phyloP scores from a whole-genome alignment of 139 green algal genomes.

The Chlorella ohadii region DNA sequence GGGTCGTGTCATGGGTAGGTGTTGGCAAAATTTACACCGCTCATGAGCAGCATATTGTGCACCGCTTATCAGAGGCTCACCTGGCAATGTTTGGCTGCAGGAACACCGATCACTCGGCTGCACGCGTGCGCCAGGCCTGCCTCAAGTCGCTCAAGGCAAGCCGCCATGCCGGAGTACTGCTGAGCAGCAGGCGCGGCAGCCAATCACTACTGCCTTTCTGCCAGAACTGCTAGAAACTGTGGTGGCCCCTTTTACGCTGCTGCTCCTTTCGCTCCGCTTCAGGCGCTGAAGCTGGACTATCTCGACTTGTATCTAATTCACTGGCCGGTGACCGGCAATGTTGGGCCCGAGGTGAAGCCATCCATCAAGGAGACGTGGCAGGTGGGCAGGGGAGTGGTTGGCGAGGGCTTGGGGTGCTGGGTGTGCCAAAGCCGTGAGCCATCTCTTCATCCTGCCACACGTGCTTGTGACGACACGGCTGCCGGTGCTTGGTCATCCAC shows the following conservation, averaged over 20 bases:
- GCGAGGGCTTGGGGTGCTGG: too few relatives aligned
- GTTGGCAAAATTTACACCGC: too few relatives aligned
- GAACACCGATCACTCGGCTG: constrained; percentile 46
- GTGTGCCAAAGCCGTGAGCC: too few relatives aligned
- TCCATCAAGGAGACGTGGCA: constrained; percentile 54
- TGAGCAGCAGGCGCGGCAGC: too few relatives aligned
- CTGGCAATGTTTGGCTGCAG: too few relatives aligned
- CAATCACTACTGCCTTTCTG: too few relatives aligned
- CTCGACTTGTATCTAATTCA: constrained; percentile 89
- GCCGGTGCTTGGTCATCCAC: too few relatives aligned
- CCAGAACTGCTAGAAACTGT: too few relatives aligned
- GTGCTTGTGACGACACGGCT: too few relatives aligned
- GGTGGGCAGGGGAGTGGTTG: background rate
- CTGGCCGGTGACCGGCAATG: constrained; percentile 65
- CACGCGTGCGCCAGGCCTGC: constrained; percentile 39
- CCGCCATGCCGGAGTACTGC: background rate
- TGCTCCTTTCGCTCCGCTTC: constrained; percentile 36
- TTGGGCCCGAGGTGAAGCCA: constrained; percentile 66
- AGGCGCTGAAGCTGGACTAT: constrained; percentile 83
- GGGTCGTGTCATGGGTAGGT: too few relatives aligned
- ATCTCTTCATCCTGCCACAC: too few relatives aligned
- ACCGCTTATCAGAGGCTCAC: background rate
- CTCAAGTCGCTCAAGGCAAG: constrained; percentile 42
- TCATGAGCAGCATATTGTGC: background rate
- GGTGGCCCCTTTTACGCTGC: too few relatives aligned